Conservation (phyloP, 2,329 filamentous ascomycete species). For the Venturia pyrina region DNA sequence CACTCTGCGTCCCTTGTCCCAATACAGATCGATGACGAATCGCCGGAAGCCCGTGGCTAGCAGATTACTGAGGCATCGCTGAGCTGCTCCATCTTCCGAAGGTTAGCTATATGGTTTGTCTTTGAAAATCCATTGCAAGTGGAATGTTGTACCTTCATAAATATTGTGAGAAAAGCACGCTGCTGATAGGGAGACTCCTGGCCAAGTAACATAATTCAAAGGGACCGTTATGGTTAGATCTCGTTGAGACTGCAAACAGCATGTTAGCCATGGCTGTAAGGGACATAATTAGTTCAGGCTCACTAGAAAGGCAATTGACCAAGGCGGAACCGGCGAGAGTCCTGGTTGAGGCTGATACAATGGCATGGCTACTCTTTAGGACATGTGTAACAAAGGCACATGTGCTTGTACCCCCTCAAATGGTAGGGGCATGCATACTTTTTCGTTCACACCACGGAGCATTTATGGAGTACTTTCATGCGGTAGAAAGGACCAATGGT, state of each 20-base stretch:
- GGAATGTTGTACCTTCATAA: slow-evolving; percentile 20
- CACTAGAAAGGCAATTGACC: slow-evolving; percentile 22
- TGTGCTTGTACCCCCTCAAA: not conserved
- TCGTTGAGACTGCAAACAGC: slow-evolving; percentile 44
- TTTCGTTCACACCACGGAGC: not conserved
- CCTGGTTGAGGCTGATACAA: slow-evolving; percentile 19
- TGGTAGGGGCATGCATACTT: not conserved
- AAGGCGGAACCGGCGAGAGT: slow-evolving; percentile 16
- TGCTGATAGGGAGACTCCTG: slow-evolving; percentile 45
- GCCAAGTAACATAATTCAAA: slow-evolving; percentile 50
- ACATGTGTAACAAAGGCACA: not conserved
- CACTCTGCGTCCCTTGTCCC: slow-evolving; percentile 43
- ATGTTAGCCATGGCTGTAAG: not conserved
- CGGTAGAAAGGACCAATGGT: not conserved
- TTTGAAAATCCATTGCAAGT: not conserved
- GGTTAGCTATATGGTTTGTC: not conserved
- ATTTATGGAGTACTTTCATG: not conserved
- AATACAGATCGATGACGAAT: slow-evolving; percentile 52
- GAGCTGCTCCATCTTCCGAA: slow-evolving; percentile 38
- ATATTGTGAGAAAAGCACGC: slow-evolving; percentile 47
- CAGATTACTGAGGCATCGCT: slow-evolving; percentile 52
- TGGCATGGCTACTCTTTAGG: not conserved
- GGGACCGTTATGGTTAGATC: slow-evolving; percentile 51
- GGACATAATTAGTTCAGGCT: not conserved
- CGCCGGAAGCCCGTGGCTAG: slow-evolving; percentile 49